Percentiles rank a stretch among this genome's conserved stretches.
phyloP scores from a whole-genome alignment of 1,284 basidiomycete genomes.

The Sporisorium sorghi region DNA sequence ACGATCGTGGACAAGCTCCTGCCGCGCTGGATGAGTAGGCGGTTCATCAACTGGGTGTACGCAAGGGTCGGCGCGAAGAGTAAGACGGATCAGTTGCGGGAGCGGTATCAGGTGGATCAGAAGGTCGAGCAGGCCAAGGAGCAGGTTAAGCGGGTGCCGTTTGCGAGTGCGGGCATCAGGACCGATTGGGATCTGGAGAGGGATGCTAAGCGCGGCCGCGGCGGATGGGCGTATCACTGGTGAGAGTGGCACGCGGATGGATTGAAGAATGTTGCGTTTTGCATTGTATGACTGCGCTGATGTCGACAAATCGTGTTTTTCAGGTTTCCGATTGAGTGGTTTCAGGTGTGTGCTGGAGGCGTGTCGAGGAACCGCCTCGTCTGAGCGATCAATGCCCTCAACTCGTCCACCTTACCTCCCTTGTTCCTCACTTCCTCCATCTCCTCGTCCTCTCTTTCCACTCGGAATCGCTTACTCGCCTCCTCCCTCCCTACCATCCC shows the following conservation, averaged over 20 bases:
- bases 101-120: constrained; percentile 48
- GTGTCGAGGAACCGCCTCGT: constrained; percentile 35
- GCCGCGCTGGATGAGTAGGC: constrained; percentile 39
- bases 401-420: constrained; percentile 18
- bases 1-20: constrained; percentile 57
- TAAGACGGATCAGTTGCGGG: constrained; percentile 38
- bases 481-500: not conserved
- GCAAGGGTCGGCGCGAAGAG: constrained; percentile 46
- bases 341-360: not conserved
- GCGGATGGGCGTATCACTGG: constrained; percentile 52
- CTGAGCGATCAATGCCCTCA: constrained; percentile 30
- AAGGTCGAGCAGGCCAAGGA: constrained; percentile 45
- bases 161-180: constrained; percentile 57
- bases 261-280: not conserved
- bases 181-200: constrained; percentile 53
- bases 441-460: not conserved
- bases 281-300: not conserved
- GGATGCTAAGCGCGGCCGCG: constrained; percentile 40
- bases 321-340: not conserved
- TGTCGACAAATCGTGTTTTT: not conserved
- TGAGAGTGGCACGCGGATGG: constrained; percentile 7
- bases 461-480: constrained; percentile 10
- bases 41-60: constrained; percentile 54
- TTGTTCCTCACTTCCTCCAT: not conserved
- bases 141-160: constrained; percentile 53